Evolutionary conservation across 345 rosid genomes (phyloP).

Genomic region (Limnanthes douglasii): DNA sequence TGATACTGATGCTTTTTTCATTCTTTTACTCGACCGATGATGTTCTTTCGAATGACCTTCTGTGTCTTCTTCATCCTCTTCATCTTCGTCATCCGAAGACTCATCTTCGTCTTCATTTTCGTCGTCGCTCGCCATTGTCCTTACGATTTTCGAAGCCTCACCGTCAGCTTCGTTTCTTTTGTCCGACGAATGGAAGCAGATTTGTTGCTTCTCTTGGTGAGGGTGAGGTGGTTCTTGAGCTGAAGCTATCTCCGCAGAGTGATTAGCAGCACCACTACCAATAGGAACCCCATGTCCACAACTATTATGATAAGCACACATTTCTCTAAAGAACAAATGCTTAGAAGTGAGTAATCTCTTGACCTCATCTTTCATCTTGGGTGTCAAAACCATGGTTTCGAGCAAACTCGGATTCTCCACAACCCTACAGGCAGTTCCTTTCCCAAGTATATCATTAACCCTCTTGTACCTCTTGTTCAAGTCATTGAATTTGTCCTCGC

Average conservation of each 20-base stretch:
- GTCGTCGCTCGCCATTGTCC: conserved; percentile 28
- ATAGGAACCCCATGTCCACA: conserved; percentile 39
- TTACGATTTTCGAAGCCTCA: conserved; percentile 17
- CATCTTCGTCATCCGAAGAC: conserved; percentile 18
- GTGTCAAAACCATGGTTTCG: conserved; percentile 58
- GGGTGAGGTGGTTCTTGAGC: conserved; percentile 21
- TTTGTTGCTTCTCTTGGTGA: conserved; percentile 24
- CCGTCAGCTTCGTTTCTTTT: conserved; percentile 19
- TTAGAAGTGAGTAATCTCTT: conserved; percentile 76
- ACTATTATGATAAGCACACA: conserved; percentile 94
- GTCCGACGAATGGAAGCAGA: conserved; percentile 42
- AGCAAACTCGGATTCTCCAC: conserved; percentile 86
- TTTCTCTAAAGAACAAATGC: conserved; percentile 85
- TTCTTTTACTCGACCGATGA: conserved; percentile 20
- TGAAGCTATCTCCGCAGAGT: conserved; percentile 21
- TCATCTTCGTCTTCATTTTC: conserved; percentile 30
- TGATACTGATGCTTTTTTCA: conserved; percentile 5
- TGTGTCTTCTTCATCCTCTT: conserved; percentile 21
- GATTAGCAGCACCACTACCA: conserved; percentile 16
- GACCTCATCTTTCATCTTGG: conserved; percentile 76
- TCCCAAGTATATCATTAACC: conserved; percentile 89
- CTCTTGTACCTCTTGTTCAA: conserved; percentile 95
- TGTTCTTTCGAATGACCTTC: conserved; percentile 21
- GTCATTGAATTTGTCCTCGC: conserved; percentile 95
- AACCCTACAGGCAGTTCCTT: conserved; percentile 78